These are phyloP conservation scores for Ascobolus immersus DNA, from an alignment of 495 filamentous ascomycete genomes.

Conservation along the genomic window DNA sequence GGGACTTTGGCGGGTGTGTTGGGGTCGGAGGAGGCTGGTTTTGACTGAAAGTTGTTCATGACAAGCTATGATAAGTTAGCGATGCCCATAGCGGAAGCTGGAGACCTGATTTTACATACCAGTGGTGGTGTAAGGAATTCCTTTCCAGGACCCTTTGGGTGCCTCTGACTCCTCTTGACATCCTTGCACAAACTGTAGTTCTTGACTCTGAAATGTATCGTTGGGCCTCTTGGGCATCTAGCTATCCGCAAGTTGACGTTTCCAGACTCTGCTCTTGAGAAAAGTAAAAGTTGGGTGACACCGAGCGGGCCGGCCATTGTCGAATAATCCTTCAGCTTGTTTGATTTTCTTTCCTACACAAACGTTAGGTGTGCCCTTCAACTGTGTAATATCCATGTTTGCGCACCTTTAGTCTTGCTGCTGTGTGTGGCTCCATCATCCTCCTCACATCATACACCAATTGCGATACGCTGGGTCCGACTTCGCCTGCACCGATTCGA, in stretches of 20 bases:
- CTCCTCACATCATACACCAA: conserved; percentile 70
- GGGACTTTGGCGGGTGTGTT: conserved; percentile 39
- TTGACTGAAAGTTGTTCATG: conserved; percentile 83
- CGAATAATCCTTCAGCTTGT: conserved; percentile 75
- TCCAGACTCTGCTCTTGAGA: conserved; percentile 53
- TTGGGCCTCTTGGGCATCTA: conserved; percentile 72
- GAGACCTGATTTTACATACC: conserved; percentile 18
- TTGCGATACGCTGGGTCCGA: conserved; percentile 74
- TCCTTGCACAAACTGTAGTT: conserved; percentile 88
- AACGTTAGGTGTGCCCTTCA: no score
- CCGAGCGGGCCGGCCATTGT: conserved; percentile 89
- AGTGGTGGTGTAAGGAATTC: conserved; percentile 62
- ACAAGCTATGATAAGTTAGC: conserved; percentile 33
- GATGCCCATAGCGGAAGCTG: background rate
- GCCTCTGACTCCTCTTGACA: conserved; percentile 52
- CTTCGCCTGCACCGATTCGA: conserved; percentile 77
- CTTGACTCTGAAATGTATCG: conserved; percentile 84
- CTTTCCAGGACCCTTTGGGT: conserved; percentile 53
- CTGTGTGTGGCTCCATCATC: conserved; percentile 92
- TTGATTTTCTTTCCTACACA: conserved; percentile 59
- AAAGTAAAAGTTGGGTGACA: conserved; percentile 80
- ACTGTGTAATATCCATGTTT: no score
- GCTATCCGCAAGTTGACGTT: conserved; percentile 84
- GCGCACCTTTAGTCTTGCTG: conserved; percentile 32
- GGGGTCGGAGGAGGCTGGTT: conserved; percentile 29